Evolutionary conservation across 257 asterid species (phyloP), one percentile per base, ranked within the genome.

Genomic region (Solanum acaule): DNA sequence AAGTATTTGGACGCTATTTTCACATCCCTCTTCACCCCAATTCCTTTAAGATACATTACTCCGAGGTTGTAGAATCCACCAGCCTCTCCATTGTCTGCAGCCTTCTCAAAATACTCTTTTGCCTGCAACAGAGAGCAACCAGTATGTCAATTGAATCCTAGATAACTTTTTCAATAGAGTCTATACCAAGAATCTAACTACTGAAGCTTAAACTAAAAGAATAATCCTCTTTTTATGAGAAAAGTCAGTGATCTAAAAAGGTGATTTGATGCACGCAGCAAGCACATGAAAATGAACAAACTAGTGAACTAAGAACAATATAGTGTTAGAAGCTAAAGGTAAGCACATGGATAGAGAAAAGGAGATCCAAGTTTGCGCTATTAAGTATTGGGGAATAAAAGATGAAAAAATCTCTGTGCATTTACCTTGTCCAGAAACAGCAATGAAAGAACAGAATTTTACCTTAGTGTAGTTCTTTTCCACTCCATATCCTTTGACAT

Each of bases 21-120:
- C 89, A 97, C 90, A 91, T 97, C 98, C 86, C 98, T 93, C 93
- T 96, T 96, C 90, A 97, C 95, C 22, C 98, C 99, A 89, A 97
- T 94, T 52, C 96, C 99, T 92, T 95, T 96, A 29, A 96, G 93
- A 92, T 94, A 92, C 93, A 97, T 89, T 61, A 97, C 99, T 14
- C 99, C 99, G 44, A 97, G 99, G 93, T 97, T 97, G 95, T 97
- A 97, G 90, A 86, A 93, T 27, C 98, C 99, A 86, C 98, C 98
- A 86, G 99, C 91, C 91, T 97, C 99, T 83, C 92, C 95, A 87
- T 97, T 94, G 71, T 92, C 94, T 84, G 96, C 98, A 90, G 99
- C 99, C 93, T 96, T 97, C 92, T 96, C 98, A 88, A 97, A 97
- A 86, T 95, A 97, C 84, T 96, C 98, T 89, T 93, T 94, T 11